Evolutionary conservation across 257 asterid species (phyloP).

Genomic region (Asclepias syriaca): DNA sequence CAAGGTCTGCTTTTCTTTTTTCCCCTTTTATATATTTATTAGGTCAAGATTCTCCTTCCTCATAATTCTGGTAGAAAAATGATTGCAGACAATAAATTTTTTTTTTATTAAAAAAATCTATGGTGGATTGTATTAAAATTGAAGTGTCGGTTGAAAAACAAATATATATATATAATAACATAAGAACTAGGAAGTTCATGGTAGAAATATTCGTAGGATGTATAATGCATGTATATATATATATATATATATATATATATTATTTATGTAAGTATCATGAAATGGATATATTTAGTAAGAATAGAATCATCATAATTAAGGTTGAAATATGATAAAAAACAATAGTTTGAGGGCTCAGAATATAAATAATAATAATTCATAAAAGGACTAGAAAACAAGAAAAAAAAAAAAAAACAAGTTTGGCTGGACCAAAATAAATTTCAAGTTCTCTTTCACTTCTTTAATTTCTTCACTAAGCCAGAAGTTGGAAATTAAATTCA

Average conservation of each 20-base stretch:
- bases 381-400: not conserved
- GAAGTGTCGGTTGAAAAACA: constrained; percentile 13
- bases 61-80: constrained; percentile 14
- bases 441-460: not conserved
- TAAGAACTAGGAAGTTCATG: not conserved
- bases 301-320: not conserved
- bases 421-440: not conserved
- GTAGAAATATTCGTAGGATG: constrained; percentile 2
- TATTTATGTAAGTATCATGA: not conserved
- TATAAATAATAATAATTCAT: not conserved
- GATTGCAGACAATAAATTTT: not conserved
- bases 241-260: too few relatives aligned
- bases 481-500: not conserved
- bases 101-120: not conserved
- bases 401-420: not conserved
- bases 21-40: not conserved
- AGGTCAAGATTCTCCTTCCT: not conserved
- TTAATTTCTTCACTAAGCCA: not conserved
- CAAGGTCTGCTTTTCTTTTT: not conserved
- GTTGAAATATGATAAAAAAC: not conserved
- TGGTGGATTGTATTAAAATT: not conserved
- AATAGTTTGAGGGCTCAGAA: not conserved
- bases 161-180: too few relatives aligned
- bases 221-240: not conserved
- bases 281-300: not conserved